A percentile compares a stretch with the other conserved stretches of the same genome.
These are phyloP conservation scores for Penicillium brevicompactum DNA, from an alignment of 2,329 filamentous ascomycete species.

Conservation along the genomic window DNA sequence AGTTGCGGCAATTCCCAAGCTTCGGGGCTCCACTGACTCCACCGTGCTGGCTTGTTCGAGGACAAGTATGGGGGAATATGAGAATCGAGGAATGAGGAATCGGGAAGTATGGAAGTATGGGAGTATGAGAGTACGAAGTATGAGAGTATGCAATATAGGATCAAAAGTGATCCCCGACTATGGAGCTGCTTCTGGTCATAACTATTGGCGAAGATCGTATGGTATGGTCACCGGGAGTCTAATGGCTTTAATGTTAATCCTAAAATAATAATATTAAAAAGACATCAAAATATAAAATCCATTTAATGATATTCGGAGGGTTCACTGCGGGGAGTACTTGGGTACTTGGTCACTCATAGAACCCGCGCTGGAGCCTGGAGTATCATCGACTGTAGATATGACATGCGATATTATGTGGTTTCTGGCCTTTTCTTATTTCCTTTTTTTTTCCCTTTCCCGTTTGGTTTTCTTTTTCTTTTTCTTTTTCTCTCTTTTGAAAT, in stretches of 20 bases:
- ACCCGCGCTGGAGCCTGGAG: constrained; percentile 5
- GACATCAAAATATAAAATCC: background rate
- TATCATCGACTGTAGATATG: constrained; percentile 10
- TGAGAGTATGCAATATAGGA: too few species aligned
- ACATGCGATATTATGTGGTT: constrained; percentile 10
- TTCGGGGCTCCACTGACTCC: constrained; percentile 7
- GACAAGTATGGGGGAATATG: too few species aligned
- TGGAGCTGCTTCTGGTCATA: too few species aligned
- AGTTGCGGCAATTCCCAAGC: constrained; percentile 33
- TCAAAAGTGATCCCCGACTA: too few species aligned
- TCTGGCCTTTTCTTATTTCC: background rate
- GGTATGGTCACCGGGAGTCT: constrained; percentile 14
- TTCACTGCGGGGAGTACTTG: constrained; percentile 11
- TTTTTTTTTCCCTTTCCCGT: background rate
- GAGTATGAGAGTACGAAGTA: too few species aligned
- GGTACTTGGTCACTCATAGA: background rate
- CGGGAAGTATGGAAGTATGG: too few species aligned
- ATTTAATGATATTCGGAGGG: constrained; percentile 7
- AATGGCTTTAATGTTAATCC: constrained; percentile 18
- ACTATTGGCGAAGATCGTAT: background rate
- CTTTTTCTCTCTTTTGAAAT: background rate
- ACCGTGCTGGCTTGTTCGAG: too few species aligned
- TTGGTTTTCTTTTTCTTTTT: background rate
- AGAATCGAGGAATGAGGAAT: too few species aligned
- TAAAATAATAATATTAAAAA: background rate